Evolutionary conservation across 805 yeast species (phyloP), one percentile per base, ranked within the genome.

Genomic region (Priceomyces medius): DNA sequence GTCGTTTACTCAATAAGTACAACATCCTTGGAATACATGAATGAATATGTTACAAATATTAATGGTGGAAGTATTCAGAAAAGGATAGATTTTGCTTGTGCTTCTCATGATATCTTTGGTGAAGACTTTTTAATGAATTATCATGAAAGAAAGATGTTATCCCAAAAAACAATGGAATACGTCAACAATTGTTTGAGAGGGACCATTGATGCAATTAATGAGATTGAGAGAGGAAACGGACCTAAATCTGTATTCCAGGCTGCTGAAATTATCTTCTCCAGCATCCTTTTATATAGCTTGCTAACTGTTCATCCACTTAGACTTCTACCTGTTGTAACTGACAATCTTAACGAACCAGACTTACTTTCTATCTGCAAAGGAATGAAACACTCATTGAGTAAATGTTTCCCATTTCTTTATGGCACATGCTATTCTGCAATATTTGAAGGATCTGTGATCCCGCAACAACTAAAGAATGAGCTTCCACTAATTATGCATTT

Each of bases 251-350:
- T 17, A 7, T 49, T 45, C 13, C 47, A 46, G 18, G 50, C 53
- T 0, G 49, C 52, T 7, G 61, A 54, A 31, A 20, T 51, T 2
- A 33, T 49, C 6, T 35, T 56, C 1, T 50, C 63, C 4, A 47
- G 56, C 3, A 48, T 55, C 17, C 37, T 64, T 6, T 41, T 59
- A 24, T 61, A 41, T 38, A 47, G 61, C 5, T 62, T 53, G 33
- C 42, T 61, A 16, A 52, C 60, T 7, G 38, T 58, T 3, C 66
- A 61, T 38, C 69, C 69, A 1, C 56, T 51, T 34, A 43, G 46
- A 23, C 38, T 58, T 16, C 26, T 59, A 23, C 67, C 68, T 3
- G 34, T 65, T 21, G 34, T 63, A 1, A 45, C 53, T 12, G 49
- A 46, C 28, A 51, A 47, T 6, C 37, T 31, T 3, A 42, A 29